phyloP scores from a whole-genome alignment of 495 filamentous ascomycete species.

The Pyrenopolyporus hunteri region DNA sequence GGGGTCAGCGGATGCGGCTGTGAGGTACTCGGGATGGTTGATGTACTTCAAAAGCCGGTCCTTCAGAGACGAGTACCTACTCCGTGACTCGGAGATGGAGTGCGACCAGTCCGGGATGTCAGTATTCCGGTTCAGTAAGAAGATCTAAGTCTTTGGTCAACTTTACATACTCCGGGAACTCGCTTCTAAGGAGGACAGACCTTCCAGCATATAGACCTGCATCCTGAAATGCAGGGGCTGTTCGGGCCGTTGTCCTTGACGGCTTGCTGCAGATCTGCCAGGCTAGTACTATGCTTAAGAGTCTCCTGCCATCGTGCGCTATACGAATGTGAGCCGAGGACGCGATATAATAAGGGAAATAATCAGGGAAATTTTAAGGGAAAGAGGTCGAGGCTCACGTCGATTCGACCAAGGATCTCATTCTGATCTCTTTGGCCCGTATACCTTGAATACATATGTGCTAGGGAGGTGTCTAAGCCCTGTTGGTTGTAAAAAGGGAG shows the following conservation, averaged over 20 bases:
- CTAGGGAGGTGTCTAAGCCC: not conserved
- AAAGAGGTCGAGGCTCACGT: too few relatives aligned
- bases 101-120: conserved; percentile 71
- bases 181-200: conserved; percentile 49
- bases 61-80: conserved; percentile 72
- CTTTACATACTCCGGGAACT: conserved; percentile 14
- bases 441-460: not conserved
- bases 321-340: conserved; percentile 19
- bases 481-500: not conserved
- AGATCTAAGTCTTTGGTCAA: conserved; percentile 58
- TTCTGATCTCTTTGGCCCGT: conserved; percentile 40
- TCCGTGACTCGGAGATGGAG: conserved; percentile 69
- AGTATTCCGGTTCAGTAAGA: conserved; percentile 77
- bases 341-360: not conserved
- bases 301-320: conserved; percentile 68
- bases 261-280: conserved; percentile 69
- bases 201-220: conserved; percentile 95
- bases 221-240: conserved; percentile 70
- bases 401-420: conserved; percentile 69
- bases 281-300: conserved; percentile 61
- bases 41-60: conserved; percentile 79
- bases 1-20: conserved; percentile 74
- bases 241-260: conserved; percentile 62
- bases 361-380: too few relatives aligned
- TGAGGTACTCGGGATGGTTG: conserved; percentile 78